Percentiles rank a stretch among this genome's conserved stretches.
Evolutionary conservation across 441 rosid species (phyloP).

Genomic region (Mallotus repandus): DNA sequence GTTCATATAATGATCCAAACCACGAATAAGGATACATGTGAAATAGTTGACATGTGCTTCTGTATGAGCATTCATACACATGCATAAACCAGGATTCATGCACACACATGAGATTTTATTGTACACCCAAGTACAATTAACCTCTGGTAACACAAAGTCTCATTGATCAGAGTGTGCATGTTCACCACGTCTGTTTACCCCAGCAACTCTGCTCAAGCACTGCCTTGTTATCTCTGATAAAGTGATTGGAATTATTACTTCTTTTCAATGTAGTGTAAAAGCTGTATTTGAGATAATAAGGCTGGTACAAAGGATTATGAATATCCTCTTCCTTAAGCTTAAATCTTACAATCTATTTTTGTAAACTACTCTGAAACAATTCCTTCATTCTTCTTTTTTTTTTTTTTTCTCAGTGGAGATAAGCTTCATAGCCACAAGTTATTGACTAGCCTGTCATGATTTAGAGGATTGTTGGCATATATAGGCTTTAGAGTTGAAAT

Average conservation of each 20-base stretch:
- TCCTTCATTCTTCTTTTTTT: not conserved
- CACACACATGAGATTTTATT: too few relatives aligned
- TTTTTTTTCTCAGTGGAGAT: not conserved
- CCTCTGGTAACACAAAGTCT: not conserved
- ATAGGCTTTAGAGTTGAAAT: not conserved
- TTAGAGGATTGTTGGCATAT: not conserved
- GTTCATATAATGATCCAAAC: not conserved
- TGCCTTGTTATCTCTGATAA: not conserved
- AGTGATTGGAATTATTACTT: not conserved
- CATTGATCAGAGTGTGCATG: not conserved
- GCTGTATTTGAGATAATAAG: not conserved
- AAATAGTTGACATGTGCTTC: too few relatives aligned
- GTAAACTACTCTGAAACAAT: not conserved
- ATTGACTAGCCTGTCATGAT: not conserved
- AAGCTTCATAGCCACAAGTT: not conserved
- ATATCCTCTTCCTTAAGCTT: not conserved
- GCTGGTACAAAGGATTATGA: not conserved
- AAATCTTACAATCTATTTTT: not conserved
- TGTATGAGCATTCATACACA: too few relatives aligned
- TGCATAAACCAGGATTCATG: too few relatives aligned
- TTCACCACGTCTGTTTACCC: not conserved
- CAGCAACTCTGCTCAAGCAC: not conserved
- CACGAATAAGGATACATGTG: not conserved
- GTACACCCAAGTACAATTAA: too few relatives aligned
- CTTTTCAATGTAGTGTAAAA: not conserved